Base-by-base conservation (phyloP, 2,329 filamentous ascomycete species). In the Bipolaris gigantea region DNA sequence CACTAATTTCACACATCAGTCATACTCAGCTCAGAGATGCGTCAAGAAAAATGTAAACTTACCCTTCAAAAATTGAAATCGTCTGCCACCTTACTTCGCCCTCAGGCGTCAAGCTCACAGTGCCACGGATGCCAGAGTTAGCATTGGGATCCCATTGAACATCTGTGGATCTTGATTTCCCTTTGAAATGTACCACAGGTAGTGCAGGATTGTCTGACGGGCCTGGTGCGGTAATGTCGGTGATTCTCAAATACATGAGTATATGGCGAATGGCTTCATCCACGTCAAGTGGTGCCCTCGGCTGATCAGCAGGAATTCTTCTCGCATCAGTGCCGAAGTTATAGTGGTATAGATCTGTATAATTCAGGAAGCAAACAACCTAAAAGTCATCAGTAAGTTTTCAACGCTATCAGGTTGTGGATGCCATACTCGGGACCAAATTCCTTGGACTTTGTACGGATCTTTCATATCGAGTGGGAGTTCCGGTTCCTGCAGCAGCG, bases 81-180 rank as follows among this genome's bases (percentile, higher is more conserved):
- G 84, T 87, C 2, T 86, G 89, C 89, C 89, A 92, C 39, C 87
- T 78, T 4, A 92, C 85, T 59, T 91, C 88, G 10, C 88, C 88
- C 59, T 89, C 81, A 10, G 79, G 79, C 0, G 88, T 92, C 60
- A 87, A 74, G 10, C 86, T 78, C 1, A 89, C 88, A 0, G 75
- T 81, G 2, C 88, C 89, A 77, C 81, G 78, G 51, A 90, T 81
- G 25, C 80, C 80, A 1, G 85, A 88, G 62, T 87, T 86, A 18
- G 85, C 85, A 66, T 89, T 88, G 4, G 86, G 83, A 66, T 90
- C 87, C 80, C 83, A 86, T 9, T 77, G 78, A 21, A 83, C 81
- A 63, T 90, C 85, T 6, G 89, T 72, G 4, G 85, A 83, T 33
- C 81, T 78, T 2, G 85, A 85, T 1, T 68, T 78, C 7, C 89